Base-by-base conservation (phyloP, 176 grass and related monocot species). In the Oryza nivara region DNA sequence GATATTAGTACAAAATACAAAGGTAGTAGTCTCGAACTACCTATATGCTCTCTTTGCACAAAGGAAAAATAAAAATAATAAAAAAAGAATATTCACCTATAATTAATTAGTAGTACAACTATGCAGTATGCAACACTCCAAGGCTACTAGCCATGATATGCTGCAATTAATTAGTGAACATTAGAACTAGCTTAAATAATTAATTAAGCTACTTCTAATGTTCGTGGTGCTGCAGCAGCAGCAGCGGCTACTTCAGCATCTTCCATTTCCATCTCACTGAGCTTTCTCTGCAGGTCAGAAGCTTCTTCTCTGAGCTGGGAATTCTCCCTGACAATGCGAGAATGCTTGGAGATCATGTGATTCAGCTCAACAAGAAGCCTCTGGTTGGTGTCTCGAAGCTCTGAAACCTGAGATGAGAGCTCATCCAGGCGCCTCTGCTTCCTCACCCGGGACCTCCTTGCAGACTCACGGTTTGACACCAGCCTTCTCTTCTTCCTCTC, bases 401-500 rank as follows among this genome's bases (percentile, higher is more conserved):
- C 79, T 2, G 92, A 54, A 1, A 93, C 93, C 67, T 88, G 86
- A 0, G 86, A 56, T 25, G 88, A 86, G 74, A 96, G 71, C 9
- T 99, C 96, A 15, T 72, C 80, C 49, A 99, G 46, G n/a, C 88
- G 91, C 83, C 86, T 88, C 88, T 94, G 93, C 90, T 94, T 99
- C 69, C 96, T 79, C 84, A 94, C 84, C 15, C 96, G 96, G 0
- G 96, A 96, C 67, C 93, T 88, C 46, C 68, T 80, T 5, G 96
- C 96, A 0, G 96, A 99, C 85, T 96, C 93, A 35, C 93, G 86
- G 86, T 99, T 99, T 0, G 96, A 99, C 34, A 89, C 89, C 32
- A 96, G 77, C 67, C 96, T 81, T 75, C 91, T 87, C 78, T 66
- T 94, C 87, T 86, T 92, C 86, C 88, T 92, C 81, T 98, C 89